Evolutionary conservation across 805 yeast genomes (phyloP).

Genomic region (Debaryomyces tyrocola): DNA sequence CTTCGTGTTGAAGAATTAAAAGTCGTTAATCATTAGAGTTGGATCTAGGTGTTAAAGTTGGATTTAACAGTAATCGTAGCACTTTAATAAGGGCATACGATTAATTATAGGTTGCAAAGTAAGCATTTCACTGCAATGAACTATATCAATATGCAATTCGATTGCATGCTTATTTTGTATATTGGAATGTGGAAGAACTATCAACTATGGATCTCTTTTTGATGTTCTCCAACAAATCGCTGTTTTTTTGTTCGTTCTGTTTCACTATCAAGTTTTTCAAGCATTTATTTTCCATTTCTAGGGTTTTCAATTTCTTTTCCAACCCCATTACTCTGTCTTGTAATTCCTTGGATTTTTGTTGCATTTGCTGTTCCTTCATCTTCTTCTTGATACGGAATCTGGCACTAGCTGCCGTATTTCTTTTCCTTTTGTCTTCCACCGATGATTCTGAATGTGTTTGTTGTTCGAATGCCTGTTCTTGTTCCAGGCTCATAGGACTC

Average conservation of each 20-base stretch:
- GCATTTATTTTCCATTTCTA: constrained; percentile 91
- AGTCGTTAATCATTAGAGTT: constrained; percentile 26
- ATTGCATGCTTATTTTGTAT: constrained; percentile 22
- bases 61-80: constrained; percentile 8
- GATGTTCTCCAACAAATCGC: constrained; percentile 52
- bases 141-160: neutral
- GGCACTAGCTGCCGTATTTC: constrained; percentile 94
- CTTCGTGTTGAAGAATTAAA: constrained; percentile 22
- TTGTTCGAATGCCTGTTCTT: neutral
- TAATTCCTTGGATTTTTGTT: constrained; percentile 68
- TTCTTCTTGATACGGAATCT: constrained; percentile 91
- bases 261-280: constrained; percentile 81
- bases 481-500: neutral
- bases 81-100: constrained; percentile 11
- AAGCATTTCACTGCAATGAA: neutral
- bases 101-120: constrained; percentile 7
- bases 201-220: constrained; percentile 46
- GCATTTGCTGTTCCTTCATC: constrained; percentile 89
- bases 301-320: constrained; percentile 73
- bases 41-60: constrained; percentile 23
- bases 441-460: constrained; percentile 18
- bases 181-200: constrained; percentile 29
- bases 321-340: constrained; percentile 63
- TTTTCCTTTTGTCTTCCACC: constrained; percentile 72
- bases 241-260: constrained; percentile 60